Evolutionary conservation across 768 basidiomycete genomes (phyloP).

Genomic region (Lactarius vividus): DNA sequence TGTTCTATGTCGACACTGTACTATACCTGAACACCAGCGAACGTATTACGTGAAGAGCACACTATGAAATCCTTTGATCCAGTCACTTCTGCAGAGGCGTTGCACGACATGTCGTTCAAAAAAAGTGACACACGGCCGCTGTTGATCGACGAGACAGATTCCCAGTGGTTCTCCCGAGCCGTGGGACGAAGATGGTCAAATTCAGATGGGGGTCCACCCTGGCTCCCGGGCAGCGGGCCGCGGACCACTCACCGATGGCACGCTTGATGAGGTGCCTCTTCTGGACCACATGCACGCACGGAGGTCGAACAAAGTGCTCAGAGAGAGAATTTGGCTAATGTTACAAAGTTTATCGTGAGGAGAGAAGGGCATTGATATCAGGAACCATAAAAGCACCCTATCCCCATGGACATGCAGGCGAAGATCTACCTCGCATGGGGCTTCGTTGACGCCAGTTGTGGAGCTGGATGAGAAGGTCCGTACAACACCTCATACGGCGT

Average conservation of each 20-base stretch:
- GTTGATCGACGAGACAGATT: conserved; percentile 20
- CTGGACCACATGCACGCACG: not conserved
- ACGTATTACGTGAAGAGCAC: not conserved
- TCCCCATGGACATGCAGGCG: conserved; percentile 15
- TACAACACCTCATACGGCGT: conserved; percentile 8
- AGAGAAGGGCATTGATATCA: conserved; percentile 6
- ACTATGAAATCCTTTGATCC: not conserved
- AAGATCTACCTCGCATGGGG: conserved; percentile 16
- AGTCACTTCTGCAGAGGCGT: not conserved
- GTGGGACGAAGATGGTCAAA: conserved; percentile 13
- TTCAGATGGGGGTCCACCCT: conserved; percentile 17
- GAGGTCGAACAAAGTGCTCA: conserved; percentile 3
- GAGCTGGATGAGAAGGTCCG: conserved; percentile 14
- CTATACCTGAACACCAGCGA: not conserved
- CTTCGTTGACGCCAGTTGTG: conserved; percentile 10
- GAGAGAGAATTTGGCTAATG: conserved; percentile 8
- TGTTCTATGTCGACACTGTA: not conserved
- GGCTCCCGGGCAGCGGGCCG: conserved; percentile 14
- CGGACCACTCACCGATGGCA: conserved; percentile 4
- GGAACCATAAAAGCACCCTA: conserved; percentile 12
- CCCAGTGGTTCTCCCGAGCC: conserved; percentile 13
- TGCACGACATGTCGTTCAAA: not conserved
- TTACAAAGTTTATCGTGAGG: conserved; percentile 9
- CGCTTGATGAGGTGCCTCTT: not conserved
- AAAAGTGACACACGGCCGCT: conserved; percentile 2